Evolutionary conservation across 768 basidiomycete genomes (phyloP), one percentile per base, ranked within the genome.

Genomic region (Trametes punicea): DNA sequence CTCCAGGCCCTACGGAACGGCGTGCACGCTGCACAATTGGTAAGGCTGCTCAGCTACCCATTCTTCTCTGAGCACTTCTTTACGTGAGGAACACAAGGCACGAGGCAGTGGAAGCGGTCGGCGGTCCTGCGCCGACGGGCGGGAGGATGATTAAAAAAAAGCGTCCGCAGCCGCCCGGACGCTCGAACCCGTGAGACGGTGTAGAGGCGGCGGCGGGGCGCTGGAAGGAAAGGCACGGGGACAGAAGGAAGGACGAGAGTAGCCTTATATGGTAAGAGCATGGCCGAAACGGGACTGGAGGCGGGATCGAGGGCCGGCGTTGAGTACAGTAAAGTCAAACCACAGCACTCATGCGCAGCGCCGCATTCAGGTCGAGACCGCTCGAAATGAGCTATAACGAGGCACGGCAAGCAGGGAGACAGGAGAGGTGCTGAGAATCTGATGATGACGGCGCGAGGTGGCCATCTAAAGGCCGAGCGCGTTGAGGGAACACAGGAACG

Each of bases 231-330:
- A 51, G 42, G 42, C 38, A 39, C 44, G 50, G 45, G 49, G 49
- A 25, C 33, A 20, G 36, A 44, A 46, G 42, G 50, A 51, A 51
- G 48, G 45, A 54, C 33, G 57, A 53, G 41, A 27, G 51, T 58
- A 58, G 51, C 57, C 57, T 36, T 53, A 41, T 53, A 48, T 42
- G 57, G 57, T 11, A 58, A 48, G 26, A 2, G 23, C 23, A 41
- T 31, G 44, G 52, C 52, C 38, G n/a, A 46, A 51, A 39, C 15
- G 27, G 49, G 49, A 57, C 36, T 18, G 10, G 50, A 7, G 46
- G 44, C 51, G 57, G 51, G 42, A 46, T 54, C 44, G 52, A 54
- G 16, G 52, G 46, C 51, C 45, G 51, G 57, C 57, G 57, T 58
- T 58, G 57, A 58, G 57, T 58, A 58, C 51, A 47, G 47, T 26